Conservation (phyloP, 768 basidiomycete species). For the Tricholoma sp. region DNA sequence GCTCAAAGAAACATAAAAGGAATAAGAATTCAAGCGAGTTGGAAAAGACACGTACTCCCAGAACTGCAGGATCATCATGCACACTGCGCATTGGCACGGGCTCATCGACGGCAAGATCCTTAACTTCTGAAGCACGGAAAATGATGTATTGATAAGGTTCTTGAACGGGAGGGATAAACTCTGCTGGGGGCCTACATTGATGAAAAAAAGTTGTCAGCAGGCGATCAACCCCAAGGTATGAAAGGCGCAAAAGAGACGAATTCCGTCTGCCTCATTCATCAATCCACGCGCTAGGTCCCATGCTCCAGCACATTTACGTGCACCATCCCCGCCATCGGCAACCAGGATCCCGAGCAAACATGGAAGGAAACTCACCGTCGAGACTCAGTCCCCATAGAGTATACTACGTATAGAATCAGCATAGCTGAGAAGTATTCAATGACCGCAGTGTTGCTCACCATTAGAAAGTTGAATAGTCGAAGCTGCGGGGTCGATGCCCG, state of each 20-base stretch:
- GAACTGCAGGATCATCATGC: constrained; percentile 80
- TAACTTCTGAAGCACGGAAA: constrained; percentile 86
- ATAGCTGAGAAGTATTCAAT: background rate
- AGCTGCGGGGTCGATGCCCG: constrained; percentile 79
- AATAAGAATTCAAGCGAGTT: background rate
- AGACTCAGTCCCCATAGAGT: constrained; percentile 85
- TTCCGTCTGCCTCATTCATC: background rate
- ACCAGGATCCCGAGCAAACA: background rate
- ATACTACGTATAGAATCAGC: constrained; percentile 41
- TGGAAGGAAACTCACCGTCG: constrained; percentile 51
- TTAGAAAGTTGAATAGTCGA: constrained; percentile 87
- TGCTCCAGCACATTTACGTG: background rate
- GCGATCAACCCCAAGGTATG: background rate
- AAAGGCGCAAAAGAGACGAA: background rate
- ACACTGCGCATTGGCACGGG: constrained; percentile 55
- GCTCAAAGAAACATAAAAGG: background rate
- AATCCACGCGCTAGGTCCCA: background rate
- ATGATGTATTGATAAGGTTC: constrained; percentile 88
- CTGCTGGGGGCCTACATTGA: constrained; percentile 53
- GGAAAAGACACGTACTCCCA: constrained; percentile 53
- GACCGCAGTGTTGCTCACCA: constrained; percentile 40
- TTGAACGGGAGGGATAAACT: constrained; percentile 80
- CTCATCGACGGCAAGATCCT: constrained; percentile 84
- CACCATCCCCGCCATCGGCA: background rate
- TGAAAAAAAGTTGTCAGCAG: background rate